These are phyloP conservation scores for Neurospora sp. DNA, from an alignment of 495 filamentous ascomycete genomes.

Conservation along the genomic window DNA sequence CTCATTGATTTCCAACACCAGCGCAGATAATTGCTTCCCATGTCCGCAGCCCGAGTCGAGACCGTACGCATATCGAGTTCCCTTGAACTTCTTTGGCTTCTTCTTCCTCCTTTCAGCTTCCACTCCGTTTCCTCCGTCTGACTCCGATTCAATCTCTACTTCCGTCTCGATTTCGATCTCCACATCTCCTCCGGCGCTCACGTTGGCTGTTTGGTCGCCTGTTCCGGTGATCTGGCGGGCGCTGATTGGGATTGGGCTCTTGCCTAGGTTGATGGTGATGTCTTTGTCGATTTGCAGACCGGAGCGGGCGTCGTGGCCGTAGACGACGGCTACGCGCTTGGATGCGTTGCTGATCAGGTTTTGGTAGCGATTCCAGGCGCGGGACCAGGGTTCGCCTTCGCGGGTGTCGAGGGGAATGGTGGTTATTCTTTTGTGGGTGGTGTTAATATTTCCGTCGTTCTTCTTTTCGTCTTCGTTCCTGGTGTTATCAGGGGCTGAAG, in stretches of 20 bases:
- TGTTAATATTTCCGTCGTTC: neutral
- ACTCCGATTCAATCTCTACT: conserved; percentile 1
- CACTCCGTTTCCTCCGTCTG: neutral
- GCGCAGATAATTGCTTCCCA: conserved; percentile 63
- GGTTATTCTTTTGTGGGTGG: conserved; percentile 15
- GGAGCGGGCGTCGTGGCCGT: conserved; percentile 73
- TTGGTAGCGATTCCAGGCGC: conserved; percentile 41
- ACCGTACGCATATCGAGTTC: conserved; percentile 59
- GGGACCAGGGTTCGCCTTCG: conserved; percentile 56
- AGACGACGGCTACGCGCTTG: conserved; percentile 48
- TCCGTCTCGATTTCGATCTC: neutral
- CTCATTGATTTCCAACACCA: conserved; percentile 57
- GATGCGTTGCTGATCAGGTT: conserved; percentile 10
- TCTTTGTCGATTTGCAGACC: conserved; percentile 43
- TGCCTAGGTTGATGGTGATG: conserved; percentile 7
- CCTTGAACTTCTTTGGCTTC: conserved; percentile 9
- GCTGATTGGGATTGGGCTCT: neutral
- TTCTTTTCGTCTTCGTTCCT: neutral
- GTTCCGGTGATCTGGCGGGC: neutral
- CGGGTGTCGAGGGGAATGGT: conserved; percentile 48
- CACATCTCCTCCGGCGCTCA: neutral
- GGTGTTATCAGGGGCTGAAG: neutral
- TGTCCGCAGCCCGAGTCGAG: conserved; percentile 74
- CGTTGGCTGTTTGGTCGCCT: neutral
- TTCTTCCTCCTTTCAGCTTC: neutral